These are phyloP conservation scores for Podaxis pistillaris DNA, from an alignment of 768 basidiomycete species.

Conservation along the genomic window DNA sequence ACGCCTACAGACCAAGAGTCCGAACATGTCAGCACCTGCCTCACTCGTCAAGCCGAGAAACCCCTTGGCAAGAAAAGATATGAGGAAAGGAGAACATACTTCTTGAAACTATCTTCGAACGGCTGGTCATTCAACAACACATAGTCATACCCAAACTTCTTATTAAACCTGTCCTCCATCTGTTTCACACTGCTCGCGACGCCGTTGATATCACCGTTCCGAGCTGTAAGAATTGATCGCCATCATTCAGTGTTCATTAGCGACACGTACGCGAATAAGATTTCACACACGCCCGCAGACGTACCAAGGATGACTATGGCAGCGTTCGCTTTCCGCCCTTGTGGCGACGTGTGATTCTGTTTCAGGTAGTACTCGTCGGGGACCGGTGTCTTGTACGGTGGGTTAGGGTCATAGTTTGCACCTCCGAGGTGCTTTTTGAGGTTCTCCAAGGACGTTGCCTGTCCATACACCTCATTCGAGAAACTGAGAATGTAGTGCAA, in stretches of 20 bases:
- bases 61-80: not conserved
- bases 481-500: slow-evolving; percentile 66
- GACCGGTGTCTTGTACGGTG: slow-evolving; percentile 59
- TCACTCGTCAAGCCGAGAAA: not conserved
- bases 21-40: not conserved
- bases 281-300: slow-evolving; percentile 8
- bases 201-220: slow-evolving; percentile 59
- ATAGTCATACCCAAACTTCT: slow-evolving; percentile 80
- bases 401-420: slow-evolving; percentile 18
- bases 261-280: not conserved
- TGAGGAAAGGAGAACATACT: slow-evolving; percentile 31
- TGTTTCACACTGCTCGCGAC: slow-evolving; percentile 67
- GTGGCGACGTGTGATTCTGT: slow-evolving; percentile 32
- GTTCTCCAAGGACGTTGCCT: slow-evolving; percentile 50
- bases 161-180: slow-evolving; percentile 90
- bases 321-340: slow-evolving; percentile 74
- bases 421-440: slow-evolving; percentile 37
- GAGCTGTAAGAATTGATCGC: slow-evolving; percentile 32
- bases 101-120: slow-evolving; percentile 73
- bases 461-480: slow-evolving; percentile 63
- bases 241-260: not conserved
- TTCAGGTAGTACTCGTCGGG: slow-evolving; percentile 56
- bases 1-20: slow-evolving; percentile 35
- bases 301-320: slow-evolving; percentile 74
- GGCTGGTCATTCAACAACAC: slow-evolving; percentile 83